Conservation (phyloP, 192 early-diverging fungal species). For the Linnemannia hyalina region DNA sequence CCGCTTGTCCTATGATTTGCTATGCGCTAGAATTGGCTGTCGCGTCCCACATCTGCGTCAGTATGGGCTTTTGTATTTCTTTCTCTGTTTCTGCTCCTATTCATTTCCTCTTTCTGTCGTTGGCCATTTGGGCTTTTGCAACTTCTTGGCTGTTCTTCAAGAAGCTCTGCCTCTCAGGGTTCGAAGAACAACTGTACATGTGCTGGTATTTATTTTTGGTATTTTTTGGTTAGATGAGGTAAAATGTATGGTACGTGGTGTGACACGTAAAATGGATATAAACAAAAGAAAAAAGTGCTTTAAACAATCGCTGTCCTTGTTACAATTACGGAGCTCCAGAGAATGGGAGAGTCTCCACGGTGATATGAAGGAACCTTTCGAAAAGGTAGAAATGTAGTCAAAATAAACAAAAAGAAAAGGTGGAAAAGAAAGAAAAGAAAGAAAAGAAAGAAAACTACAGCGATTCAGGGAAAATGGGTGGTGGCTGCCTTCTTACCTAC, state of each 20-base stretch:
- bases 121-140: no score
- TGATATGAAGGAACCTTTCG: background rate
- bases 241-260: background rate
- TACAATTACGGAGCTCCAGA: background rate
- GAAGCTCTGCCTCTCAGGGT: no score
- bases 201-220: background rate
- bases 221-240: background rate
- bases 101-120: no score
- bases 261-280: background rate
- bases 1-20: no score
- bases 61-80: no score
- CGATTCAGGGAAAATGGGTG: background rate
- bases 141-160: no score
- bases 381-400: background rate
- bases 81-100: no score
- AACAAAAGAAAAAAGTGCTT: background rate
- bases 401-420: background rate
- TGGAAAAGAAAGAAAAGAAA: background rate
- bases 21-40: no score
- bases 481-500: background rate
- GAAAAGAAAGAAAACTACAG: background rate
- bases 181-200: no score
- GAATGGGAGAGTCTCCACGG: background rate
- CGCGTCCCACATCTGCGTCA: no score
- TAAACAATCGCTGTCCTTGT: constrained; percentile 2